A percentile compares a stretch with the other conserved stretches of the same genome.
Conservation (phyloP, 2,329 filamentous ascomycete genomes). For the Exophiala sp. region DNA sequence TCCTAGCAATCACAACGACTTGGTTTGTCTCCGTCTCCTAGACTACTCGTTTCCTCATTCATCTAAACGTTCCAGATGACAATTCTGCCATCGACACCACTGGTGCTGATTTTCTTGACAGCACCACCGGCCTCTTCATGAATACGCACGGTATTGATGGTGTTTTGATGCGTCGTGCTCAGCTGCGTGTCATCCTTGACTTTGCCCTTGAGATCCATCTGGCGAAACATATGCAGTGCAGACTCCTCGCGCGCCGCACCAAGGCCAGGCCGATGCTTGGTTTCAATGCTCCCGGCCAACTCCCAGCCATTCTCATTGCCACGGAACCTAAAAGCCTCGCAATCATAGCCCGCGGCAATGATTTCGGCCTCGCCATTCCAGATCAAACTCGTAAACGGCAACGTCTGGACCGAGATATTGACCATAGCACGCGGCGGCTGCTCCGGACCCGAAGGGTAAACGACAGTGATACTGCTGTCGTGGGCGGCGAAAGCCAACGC, state of each 20-base stretch:
- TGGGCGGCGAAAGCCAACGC: constrained; percentile 92
- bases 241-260: constrained; percentile 72
- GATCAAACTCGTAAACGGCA: constrained; percentile 87
- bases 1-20: not conserved
- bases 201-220: constrained; percentile 98
- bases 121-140: constrained; percentile 61
- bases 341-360: constrained; percentile 76
- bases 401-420: constrained; percentile 78
- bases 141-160: constrained; percentile 74
- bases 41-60: no score
- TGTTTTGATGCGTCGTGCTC: constrained; percentile 95
- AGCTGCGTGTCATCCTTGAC: constrained; percentile 85
- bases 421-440: constrained; percentile 86
- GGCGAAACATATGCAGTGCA: constrained; percentile 94
- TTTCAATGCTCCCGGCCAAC: constrained; percentile 72
- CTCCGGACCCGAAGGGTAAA: constrained; percentile 87
- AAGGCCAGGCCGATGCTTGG: constrained; percentile 57
- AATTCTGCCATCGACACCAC: constrained; percentile 74
- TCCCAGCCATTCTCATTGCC: constrained; percentile 78
- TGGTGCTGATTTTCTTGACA: constrained; percentile 78
- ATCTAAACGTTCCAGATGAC: constrained; percentile 67
- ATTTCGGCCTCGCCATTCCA: constrained; percentile 93
- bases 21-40: not conserved
- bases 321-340: constrained; percentile 82
- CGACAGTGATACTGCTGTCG: constrained; percentile 92